A percentile compares a stretch with the other conserved stretches of the same genome.
phyloP scores from a whole-genome alignment of 1,284 basidiomycete genomes.

The Trichosporon ovoides region DNA sequence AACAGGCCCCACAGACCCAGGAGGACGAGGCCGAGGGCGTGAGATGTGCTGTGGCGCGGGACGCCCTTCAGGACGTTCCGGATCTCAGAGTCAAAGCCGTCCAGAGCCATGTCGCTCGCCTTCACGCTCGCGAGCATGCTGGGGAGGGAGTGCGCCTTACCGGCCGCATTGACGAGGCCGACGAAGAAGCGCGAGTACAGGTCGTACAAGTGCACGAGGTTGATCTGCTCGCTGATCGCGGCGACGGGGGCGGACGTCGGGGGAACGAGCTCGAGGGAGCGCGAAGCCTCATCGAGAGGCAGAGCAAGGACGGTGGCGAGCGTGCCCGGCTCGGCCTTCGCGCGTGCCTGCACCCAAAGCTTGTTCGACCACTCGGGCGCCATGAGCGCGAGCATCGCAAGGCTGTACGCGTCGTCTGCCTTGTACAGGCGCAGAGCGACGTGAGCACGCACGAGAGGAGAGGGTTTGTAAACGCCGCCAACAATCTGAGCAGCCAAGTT shows the following conservation, averaged over 20 bases:
- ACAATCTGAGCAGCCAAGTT: constrained; percentile 30
- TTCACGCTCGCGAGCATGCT: constrained; percentile 32
- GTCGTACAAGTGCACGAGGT: constrained; percentile 44
- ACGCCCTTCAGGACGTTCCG: constrained; percentile 32
- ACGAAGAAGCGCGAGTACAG: constrained; percentile 45
- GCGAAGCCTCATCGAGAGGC: constrained; percentile 34
- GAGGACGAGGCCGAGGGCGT: constrained; percentile 45
- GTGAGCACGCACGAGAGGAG: constrained; percentile 25
- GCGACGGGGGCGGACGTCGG: constrained; percentile 37
- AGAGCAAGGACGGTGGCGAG: constrained; percentile 38
- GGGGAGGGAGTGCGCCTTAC: constrained; percentile 22
- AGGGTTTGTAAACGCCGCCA: constrained; percentile 22
- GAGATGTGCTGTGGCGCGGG: constrained; percentile 35
- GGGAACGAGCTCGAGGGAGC: constrained; percentile 30
- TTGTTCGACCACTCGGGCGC: constrained; percentile 26
- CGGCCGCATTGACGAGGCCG: constrained; percentile 36
- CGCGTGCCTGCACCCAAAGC: constrained; percentile 37
- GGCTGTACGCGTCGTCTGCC: constrained; percentile 29
- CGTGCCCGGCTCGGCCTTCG: constrained; percentile 20
- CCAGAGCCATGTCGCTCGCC: constrained; percentile 26
- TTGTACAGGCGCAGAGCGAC: constrained; percentile 29
- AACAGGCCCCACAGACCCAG: constrained; percentile 47
- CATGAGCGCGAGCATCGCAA: constrained; percentile 39
- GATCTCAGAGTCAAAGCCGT: constrained; percentile 37
- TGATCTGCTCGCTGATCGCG: constrained; percentile 45